Base-by-base conservation (phyloP, 2,329 filamentous ascomycete species). In the Neurospora crassa region DNA sequence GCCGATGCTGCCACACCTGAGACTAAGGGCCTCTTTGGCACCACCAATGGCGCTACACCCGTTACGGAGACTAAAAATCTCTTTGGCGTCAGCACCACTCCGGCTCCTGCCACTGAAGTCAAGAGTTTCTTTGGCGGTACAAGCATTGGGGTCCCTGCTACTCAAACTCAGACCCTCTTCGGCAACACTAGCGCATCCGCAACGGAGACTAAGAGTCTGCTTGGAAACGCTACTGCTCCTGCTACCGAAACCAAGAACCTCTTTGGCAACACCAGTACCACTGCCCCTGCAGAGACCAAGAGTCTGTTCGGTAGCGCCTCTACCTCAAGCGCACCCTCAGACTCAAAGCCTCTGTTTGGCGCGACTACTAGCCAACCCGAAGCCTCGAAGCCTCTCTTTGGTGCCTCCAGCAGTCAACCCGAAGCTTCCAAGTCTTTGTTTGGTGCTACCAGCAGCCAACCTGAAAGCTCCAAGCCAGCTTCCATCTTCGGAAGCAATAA, bases 381-480 rank as follows among this genome's bases (percentile, higher is more conserved):
- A 74, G 20, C 69, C 77, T 34, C 53, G 37, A 76, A 77, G 70
- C 74, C 78, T 0, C 71, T 82, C 1, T 83, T 84, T 71, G 80
- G 79, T 40, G 72, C 72, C 40, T 53, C 73, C 16, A 75, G 24
- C 41, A 63, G 63, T 47, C 40, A 68, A 74, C 2, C 67, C 72
- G 1, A 73, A 76, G 40, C 70, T 68, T 20, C 73, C 10, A 78
- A 78, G 72, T 71, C 78, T 37, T 40, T 80, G 1, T 81, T 81
- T 70, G 80, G 79, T 24, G 73, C 63, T 43, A 69, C 76, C 37
- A 70, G 85, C 76, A 83, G 84, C 73, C 81, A 85, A 71, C 81
- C 83, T 69, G 67, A 70, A 14, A 67, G 73, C 11, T 63, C 71
- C 10, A 78, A 78, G 72, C 74, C 76, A 18, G 34, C 24, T 18